Evolutionary conservation across 2,329 filamentous ascomycete genomes (phyloP), one percentile per base, ranked within the genome.

Genomic region (Penicillium verrucosum): DNA sequence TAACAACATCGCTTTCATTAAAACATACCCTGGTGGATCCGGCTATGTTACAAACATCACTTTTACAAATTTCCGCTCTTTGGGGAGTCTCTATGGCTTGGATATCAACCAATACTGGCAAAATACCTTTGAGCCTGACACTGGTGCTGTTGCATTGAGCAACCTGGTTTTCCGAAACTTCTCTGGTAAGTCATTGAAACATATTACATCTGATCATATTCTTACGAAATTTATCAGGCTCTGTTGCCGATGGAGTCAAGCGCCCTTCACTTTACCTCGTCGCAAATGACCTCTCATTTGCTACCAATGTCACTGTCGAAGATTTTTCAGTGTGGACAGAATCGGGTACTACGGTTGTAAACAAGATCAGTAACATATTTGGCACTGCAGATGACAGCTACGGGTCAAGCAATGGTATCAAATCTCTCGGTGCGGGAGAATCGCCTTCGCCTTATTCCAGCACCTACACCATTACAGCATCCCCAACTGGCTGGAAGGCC

Each of bases 1-100:
- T 4, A 75, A 69, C 47, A 69, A 75, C 43, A 72, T 75, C 27
- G 61, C 69, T 16, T 73, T 75, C 51, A 75, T 75, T 60, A 75
- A 75, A 54, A 74, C 73, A 10, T 75, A 70, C 54, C 73, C 73
- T 0, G 73, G 73, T 4, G 73, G 73, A 14, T 71, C 69, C 0
- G 72, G 72, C 25, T 74, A 73, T 47, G 72, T 75, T 18, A 71
- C 64, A 25, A 69, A 75, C 49, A 61, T 70, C 5, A 65, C 68
- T 0, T 75, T 75, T 45, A 66, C 70, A 4, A 68, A 67, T 43
- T 69, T 69, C 48, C 64, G 65, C 1, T 69, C 66, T 9, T 49
- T 65, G 18, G 59, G 50, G 12, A 68, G 65, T 46, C 58, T 65
- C 1, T 68, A 68, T 45, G 65, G 65, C 0, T 51, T 68, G 4